Evolutionary conservation across 1,284 basidiomycete species (phyloP), one percentile per base, ranked within the genome.

Genomic region (Porogramme epimiltina): DNA sequence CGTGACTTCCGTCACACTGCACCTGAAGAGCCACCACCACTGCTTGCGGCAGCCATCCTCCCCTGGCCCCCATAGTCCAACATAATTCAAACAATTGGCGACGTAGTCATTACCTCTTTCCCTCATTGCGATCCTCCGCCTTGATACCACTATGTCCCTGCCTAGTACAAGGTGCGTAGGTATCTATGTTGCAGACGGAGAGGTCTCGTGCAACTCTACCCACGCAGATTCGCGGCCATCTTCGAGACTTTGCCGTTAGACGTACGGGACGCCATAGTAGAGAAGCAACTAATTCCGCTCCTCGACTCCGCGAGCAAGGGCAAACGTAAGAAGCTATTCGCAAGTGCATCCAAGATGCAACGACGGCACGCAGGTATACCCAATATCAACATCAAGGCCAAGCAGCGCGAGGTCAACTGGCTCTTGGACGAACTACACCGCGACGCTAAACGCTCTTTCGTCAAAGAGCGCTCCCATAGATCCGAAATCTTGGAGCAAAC

Each of bases 401-500:
- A 84, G 68, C 75, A 75, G 57, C 67, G 67, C 25, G 82, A 87
- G 65, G 69, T 87, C 52, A 68, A 73, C 24, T 58, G 62, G 0
- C 67, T 87, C 36, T 56, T 87, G 8, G 72, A 76, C 25, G 78
- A 81, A 47, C 69, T 85, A 11, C 64, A 70, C 4, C 73, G 72
- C 41, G 82, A 85, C 51, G 60, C 75, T 0, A 84, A 84, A 56
- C 68, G 73, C 3, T 69, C 78, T 0, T 70, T 81, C 54, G 68
- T 81, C 56, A 75, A 72, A 42, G 82, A 82, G 45, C 72, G 75
- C 24, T 81, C 79, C 3, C 72, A 71, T 51, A 71, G 74, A 25
- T 75, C 78, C 13, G 81, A 84, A 54, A 69, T 87, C 0, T 60
- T 85, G 5, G 59, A 68, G 22, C 83, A 87, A 63, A 73, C 77